These are phyloP conservation scores for Diaporthe citri DNA, from an alignment of 2,329 filamentous ascomycete species.

Conservation along the genomic window DNA sequence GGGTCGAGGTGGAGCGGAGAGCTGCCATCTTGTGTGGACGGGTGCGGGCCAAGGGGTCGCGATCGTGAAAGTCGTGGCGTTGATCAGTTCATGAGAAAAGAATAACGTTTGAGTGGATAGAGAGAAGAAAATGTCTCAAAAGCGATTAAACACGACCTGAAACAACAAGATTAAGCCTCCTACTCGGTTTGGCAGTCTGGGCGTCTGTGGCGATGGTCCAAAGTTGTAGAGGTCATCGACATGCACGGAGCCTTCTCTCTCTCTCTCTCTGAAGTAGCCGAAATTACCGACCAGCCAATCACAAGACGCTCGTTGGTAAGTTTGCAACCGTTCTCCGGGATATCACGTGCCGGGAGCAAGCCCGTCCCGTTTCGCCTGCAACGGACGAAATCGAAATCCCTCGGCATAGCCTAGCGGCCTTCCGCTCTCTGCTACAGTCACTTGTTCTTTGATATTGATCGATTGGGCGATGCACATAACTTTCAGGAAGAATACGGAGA, in stretches of 20 bases:
- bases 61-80: conserved; percentile 18
- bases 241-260: too few species aligned
- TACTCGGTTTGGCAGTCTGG: conserved; percentile 12
- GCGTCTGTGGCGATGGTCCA: conserved; percentile 30
- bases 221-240: conserved; percentile 31
- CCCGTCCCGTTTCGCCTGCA: not conserved
- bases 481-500: too few species aligned
- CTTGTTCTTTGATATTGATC: not conserved
- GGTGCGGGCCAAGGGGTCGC: conserved; percentile 13
- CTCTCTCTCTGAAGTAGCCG: too few species aligned
- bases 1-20: conserved; percentile 69
- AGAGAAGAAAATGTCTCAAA: not conserved
- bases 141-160: not conserved
- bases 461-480: not conserved
- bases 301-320: conserved; percentile 12
- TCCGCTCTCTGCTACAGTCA: not conserved
- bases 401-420: conserved; percentile 1
- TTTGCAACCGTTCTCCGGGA: not conserved
- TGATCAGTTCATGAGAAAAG: not conserved
- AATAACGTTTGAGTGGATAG: too few species aligned
- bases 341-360: conserved; percentile 28
- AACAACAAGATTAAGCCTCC: conserved; percentile 21
- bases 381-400: conserved; percentile 14
- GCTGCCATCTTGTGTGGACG: conserved; percentile 64
- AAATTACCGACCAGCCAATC: conserved; percentile 35